Conservation (phyloP, 768 basidiomycete species). For the Calocybe gangraenosa region DNA sequence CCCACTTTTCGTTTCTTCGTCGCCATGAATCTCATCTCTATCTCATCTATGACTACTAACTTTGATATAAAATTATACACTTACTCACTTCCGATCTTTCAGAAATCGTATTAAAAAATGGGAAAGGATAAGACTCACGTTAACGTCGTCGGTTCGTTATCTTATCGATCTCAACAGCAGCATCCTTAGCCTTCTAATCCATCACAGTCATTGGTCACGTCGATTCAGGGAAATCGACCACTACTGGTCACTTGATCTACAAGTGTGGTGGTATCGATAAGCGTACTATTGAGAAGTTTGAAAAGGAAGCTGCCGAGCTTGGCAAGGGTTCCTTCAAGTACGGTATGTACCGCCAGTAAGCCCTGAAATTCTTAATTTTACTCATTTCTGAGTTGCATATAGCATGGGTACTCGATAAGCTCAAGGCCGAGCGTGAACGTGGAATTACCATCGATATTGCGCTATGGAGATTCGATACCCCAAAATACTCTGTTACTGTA, state of each 20-base stretch:
- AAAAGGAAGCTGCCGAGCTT: constrained; percentile 99
- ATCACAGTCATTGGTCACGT: constrained; percentile 92
- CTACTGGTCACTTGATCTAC: constrained; percentile 99
- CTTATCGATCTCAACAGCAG: constrained; percentile 20
- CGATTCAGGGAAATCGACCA: constrained; percentile 99
- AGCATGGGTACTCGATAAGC: constrained; percentile 99
- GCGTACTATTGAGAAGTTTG: constrained; percentile 99
- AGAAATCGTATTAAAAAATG: constrained; percentile 69
- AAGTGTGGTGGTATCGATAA: constrained; percentile 99
- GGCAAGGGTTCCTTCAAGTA: constrained; percentile 99
- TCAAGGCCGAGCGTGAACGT: constrained; percentile 99
- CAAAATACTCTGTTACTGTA: constrained; percentile 91
- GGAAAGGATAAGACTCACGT: constrained; percentile 96
- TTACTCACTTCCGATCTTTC: constrained; percentile 20
- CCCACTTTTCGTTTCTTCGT: constrained; percentile 25
- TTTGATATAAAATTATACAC: constrained; percentile 14
- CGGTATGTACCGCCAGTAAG: constrained; percentile 56
- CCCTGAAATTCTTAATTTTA: constrained; percentile 10
- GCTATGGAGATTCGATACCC: constrained; percentile 99
- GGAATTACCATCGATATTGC: constrained; percentile 99
- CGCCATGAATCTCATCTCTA: constrained; percentile 21
- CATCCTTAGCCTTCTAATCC: constrained; percentile 22
- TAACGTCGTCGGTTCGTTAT: constrained; percentile 90
- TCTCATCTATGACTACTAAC: constrained; percentile 6
- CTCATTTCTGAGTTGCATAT: constrained; percentile 25